Percentiles rank a stretch among this genome's conserved stretches.
phyloP scores from a whole-genome alignment of 768 basidiomycete species.

The Termitomyces sp. region DNA sequence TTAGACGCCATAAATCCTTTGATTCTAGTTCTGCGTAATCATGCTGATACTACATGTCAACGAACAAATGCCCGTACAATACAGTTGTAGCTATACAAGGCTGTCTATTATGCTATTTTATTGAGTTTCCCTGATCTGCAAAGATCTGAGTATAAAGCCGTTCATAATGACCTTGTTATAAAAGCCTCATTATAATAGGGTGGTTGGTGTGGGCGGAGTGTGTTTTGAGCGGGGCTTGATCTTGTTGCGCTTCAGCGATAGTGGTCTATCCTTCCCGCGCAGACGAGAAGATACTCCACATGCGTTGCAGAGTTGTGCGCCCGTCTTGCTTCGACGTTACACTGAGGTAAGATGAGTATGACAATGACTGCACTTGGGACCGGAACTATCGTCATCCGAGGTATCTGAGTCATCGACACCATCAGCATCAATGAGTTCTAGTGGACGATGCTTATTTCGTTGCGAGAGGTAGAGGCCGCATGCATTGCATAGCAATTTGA shows the following conservation, averaged over 20 bases:
- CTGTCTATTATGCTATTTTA: not conserved
- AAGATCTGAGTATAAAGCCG: not conserved
- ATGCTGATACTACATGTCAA: not conserved
- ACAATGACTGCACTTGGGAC: conserved; percentile 48
- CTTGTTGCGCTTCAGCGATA: conserved; percentile 42
- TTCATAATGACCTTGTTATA: not conserved
- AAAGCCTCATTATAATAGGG: not conserved
- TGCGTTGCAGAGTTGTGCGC: conserved; percentile 47
- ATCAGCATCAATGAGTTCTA: conserved; percentile 48
- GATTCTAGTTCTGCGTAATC: not conserved
- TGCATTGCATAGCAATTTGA: conserved; percentile 44
- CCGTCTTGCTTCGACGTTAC: conserved; percentile 47
- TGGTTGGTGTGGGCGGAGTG: conserved; percentile 15
- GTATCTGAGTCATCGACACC: conserved; percentile 37
- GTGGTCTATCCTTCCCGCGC: conserved; percentile 42
- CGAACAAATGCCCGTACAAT: not conserved
- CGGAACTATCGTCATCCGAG: conserved; percentile 35
- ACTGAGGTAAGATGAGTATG: conserved; percentile 46
- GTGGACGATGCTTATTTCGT: conserved; percentile 41
- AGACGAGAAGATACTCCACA: conserved; percentile 47
- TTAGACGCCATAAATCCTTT: conserved; percentile 10
- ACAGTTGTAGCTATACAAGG: not conserved
- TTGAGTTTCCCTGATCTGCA: not conserved
- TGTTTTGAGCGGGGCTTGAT: conserved; percentile 49
- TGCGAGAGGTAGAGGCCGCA: conserved; percentile 47